These are phyloP conservation scores for Litsea cubeba DNA, from an alignment of 164 flowering plant genomes.

Conservation along the genomic window DNA sequence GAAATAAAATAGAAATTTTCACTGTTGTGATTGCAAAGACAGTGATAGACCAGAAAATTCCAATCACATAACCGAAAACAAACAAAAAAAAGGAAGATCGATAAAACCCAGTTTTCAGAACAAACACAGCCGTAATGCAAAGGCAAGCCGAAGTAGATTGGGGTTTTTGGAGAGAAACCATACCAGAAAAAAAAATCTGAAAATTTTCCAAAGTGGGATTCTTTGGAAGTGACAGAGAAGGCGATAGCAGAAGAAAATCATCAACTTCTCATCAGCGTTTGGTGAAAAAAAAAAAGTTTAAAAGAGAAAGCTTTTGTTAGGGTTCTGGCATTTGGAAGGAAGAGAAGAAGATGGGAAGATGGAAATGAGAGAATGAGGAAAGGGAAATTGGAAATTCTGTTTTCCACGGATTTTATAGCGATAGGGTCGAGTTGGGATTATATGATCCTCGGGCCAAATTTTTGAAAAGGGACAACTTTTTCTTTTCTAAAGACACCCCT, in stretches of 20 bases:
- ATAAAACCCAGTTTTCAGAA: background rate
- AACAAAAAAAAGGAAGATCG: background rate
- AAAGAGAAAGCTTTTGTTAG: background rate
- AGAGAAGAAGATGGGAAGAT: background rate
- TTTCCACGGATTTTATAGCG: constrained; percentile 5
- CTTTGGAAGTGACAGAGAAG: constrained; percentile 9
- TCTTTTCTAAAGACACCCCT: too few relatives aligned
- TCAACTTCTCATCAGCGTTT: background rate
- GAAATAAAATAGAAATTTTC: background rate
- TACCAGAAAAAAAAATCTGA: constrained; percentile 22
- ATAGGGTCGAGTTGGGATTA: too few relatives aligned
- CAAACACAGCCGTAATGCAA: background rate
- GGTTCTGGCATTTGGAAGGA: constrained; percentile 8
- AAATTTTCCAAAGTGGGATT: constrained; percentile 26
- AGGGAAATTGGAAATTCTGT: background rate
- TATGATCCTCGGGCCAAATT: too few relatives aligned
- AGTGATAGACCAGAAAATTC: background rate
- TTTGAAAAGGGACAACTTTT: too few relatives aligned
- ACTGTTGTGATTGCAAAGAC: background rate
- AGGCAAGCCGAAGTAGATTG: background rate
- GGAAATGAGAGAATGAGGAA: constrained; percentile 13
- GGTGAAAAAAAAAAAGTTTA: background rate
- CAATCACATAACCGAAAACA: background rate
- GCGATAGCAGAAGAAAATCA: background rate
- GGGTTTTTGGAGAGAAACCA: background rate